A percentile compares a stretch with the other conserved stretches of the same genome.
These are phyloP conservation scores for Syncephalastrum monosporum DNA, from an alignment of 371 early-diverging fungal species.

Conservation along the genomic window DNA sequence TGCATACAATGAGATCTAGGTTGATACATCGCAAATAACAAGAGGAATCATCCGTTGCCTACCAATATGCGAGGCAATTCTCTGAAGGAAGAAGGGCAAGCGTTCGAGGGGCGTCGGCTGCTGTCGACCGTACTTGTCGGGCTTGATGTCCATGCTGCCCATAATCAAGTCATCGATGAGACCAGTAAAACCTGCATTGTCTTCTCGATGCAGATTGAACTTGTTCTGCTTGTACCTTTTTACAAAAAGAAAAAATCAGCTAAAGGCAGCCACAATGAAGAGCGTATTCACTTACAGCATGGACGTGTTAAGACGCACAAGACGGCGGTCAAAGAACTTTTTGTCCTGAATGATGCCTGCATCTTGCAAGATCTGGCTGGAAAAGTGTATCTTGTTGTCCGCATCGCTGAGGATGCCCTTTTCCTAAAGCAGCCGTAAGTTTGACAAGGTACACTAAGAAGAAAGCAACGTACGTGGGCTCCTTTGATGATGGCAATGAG, in stretches of 20 bases:
- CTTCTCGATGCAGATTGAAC: constrained; percentile 88
- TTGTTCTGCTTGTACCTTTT: constrained; percentile 84
- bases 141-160: constrained; percentile 33
- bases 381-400: constrained; percentile 35
- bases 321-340: constrained; percentile 49
- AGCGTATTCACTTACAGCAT: constrained; percentile 47
- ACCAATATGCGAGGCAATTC: constrained; percentile 56
- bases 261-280: not conserved
- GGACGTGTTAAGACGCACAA: constrained; percentile 67
- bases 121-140: constrained; percentile 25
- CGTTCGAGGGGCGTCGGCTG: constrained; percentile 33
- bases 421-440: constrained; percentile 7
- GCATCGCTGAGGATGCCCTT: constrained; percentile 15
- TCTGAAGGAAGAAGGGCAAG: constrained; percentile 36
- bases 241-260: not conserved
- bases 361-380: constrained; percentile 49
- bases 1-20: not conserved
- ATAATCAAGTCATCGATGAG: constrained; percentile 65
- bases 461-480: constrained; percentile 25
- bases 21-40: not conserved
- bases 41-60: not conserved
- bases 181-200: constrained; percentile 85
- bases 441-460: not conserved
- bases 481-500: constrained; percentile 32
- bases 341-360: constrained; percentile 50